Evolutionary conservation across 2,329 filamentous ascomycete species (phyloP), one percentile per base, ranked within the genome.

Genomic region (Emericellopsis cladophorae): DNA sequence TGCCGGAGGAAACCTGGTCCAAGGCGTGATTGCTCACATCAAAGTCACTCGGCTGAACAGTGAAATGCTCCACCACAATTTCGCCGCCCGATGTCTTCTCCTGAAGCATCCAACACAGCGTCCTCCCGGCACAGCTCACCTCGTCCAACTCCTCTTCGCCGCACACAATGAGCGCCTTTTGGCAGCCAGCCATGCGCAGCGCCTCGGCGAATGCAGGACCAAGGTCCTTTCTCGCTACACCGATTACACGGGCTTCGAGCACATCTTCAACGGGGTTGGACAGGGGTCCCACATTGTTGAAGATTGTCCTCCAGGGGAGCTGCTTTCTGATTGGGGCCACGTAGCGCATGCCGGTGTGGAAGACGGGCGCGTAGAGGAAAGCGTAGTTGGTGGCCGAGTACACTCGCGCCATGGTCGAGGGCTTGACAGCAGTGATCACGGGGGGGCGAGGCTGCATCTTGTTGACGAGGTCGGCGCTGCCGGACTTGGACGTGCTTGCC

Each of bases 91-190:
- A 58, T 5, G 58, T 56, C 37, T 63, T 61, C 38, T 72, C 65
- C 41, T 73, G 67, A 41, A 95, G 64, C 62, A 79, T 79, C 92
- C 92, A 98, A 72, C 89, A 95, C 53, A 84, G 79, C 2, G 89
- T 94, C 31, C 72, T 71, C 0, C 92, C 90, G 1, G 90, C 92
- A 51, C 90, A 95, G 51, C 84, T 92, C 46, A 98, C 77, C 65
- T 98, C 92, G 57, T 98, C 92, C 24, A 98, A 76, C 51, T 96
- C 87, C 64, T 96, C 93, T 49, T 84, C 82, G 35, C 92, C 92
- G 55, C 90, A 98, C 15, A 96, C 84, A 18, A 98, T 76, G 61
- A 98, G 67, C 3, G 85, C 89, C 60, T 95, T 96, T 46, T 68
- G 78, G 34, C 78, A 79, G 22, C 89, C 89, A 14, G 77, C 74